phyloP scores from a whole-genome alignment of 177 flowering plant genomes.

The Vitis hybrid region DNA sequence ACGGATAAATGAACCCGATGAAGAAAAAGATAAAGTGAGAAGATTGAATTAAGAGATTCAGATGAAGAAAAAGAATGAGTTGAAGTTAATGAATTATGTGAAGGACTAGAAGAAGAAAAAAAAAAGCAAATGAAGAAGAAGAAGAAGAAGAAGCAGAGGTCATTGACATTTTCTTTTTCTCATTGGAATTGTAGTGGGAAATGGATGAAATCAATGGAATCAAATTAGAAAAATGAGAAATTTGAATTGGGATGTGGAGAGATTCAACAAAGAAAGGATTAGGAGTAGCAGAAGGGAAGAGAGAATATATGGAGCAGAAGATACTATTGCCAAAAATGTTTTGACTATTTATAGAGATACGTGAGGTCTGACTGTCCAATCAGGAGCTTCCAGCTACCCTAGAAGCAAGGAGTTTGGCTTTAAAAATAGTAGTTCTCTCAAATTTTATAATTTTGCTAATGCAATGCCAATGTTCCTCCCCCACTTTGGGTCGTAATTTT shows the following conservation, averaged over 20 bases:
- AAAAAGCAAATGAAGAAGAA: background rate
- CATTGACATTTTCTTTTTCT: constrained; percentile 25
- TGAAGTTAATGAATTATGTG: constrained; percentile 11
- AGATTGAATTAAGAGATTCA: constrained; percentile 10
- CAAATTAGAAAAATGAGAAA: constrained; percentile 9
- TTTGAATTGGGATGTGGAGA: constrained; percentile 3
- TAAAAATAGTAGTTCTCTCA: too few relatives aligned
- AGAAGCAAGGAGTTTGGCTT: too few relatives aligned
- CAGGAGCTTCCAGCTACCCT: too few relatives aligned
- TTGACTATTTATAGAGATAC: too few relatives aligned
- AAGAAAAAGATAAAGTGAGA: constrained; percentile 15
- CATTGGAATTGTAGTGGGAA: constrained; percentile 13
- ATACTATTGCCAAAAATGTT: too few relatives aligned
- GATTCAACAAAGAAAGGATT: too few relatives aligned
- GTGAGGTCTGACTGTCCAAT: too few relatives aligned
- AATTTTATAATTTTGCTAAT: too few relatives aligned
- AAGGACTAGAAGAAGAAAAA: background rate
- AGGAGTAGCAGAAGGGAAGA: too few relatives aligned
- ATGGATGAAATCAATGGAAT: background rate
- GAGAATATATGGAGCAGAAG: too few relatives aligned
- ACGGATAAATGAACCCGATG: constrained; percentile 18
- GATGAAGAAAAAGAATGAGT: constrained; percentile 10
- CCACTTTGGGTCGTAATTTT: too few relatives aligned
- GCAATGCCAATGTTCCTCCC: too few relatives aligned
- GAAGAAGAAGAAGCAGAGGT: constrained; percentile 1